These are phyloP conservation scores for Pseudomicrostroma phylloplanum DNA, from an alignment of 1,284 basidiomycete species.

Conservation along the genomic window DNA sequence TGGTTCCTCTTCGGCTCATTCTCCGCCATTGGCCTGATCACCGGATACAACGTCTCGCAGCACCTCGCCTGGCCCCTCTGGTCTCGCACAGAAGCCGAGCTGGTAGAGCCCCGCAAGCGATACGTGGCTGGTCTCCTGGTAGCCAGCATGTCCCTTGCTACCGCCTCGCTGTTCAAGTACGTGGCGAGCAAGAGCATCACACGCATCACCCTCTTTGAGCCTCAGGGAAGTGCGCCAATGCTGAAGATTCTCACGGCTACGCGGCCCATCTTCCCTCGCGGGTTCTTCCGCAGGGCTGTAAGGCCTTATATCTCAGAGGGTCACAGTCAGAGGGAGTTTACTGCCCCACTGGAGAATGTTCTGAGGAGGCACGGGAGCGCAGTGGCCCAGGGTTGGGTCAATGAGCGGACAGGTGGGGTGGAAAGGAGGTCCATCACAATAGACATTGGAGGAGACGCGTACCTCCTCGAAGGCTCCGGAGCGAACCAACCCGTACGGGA, in stretches of 20 bases:
- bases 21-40: neutral
- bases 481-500: neutral
- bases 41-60: neutral
- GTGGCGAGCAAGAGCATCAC: constrained; percentile 1
- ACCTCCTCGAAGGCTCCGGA: neutral
- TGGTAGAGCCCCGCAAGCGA: neutral
- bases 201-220: constrained; percentile 2
- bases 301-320: neutral
- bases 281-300: neutral
- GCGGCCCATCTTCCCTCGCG: constrained; percentile 1
- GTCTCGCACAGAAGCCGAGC: constrained; percentile 1
- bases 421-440: constrained; percentile 1
- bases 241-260: neutral
- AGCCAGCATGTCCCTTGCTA: neutral
- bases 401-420: neutral
- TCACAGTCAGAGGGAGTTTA: neutral
- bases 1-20: neutral
- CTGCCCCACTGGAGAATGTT: neutral
- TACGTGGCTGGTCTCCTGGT: neutral
- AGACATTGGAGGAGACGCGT: neutral
- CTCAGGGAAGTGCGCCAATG: neutral
- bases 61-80: constrained; percentile 4
- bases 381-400: constrained; percentile 2
- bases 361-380: neutral
- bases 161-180: neutral